Evolutionary conservation across 768 basidiomycete genomes (phyloP).

Genomic region (Lactarius sp.): DNA sequence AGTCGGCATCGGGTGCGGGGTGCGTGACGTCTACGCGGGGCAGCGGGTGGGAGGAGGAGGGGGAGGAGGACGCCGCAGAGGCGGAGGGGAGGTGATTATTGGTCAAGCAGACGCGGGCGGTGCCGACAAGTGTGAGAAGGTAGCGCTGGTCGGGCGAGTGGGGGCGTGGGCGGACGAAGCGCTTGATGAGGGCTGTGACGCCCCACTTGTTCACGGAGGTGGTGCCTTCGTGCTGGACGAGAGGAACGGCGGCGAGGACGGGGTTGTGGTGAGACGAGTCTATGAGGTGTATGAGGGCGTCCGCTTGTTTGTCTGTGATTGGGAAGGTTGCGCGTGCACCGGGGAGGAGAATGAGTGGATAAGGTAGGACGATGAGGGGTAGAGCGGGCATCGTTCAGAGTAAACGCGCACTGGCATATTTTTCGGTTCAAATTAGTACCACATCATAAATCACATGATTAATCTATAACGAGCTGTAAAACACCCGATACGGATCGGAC

Average conservation of each 20-base stretch:
- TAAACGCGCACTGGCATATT: no score
- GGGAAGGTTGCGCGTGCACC: slow-evolving; percentile 65
- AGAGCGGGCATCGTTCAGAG: slow-evolving; percentile 33
- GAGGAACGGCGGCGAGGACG: slow-evolving; percentile 62
- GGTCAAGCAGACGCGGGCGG: slow-evolving; percentile 58
- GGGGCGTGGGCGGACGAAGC: slow-evolving; percentile 58
- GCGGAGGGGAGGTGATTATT: slow-evolving; percentile 30
- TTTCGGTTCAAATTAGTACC: no score
- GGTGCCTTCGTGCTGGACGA: slow-evolving; percentile 32
- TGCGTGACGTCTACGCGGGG: slow-evolving; percentile 29
- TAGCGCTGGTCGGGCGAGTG: slow-evolving; percentile 57
- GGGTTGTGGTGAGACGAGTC: slow-evolving; percentile 67
- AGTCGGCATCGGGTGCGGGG: slow-evolving; percentile 35
- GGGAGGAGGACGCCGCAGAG: slow-evolving; percentile 22
- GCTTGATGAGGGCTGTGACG: slow-evolving; percentile 64
- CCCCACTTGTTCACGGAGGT: slow-evolving; percentile 49
- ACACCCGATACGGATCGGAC: no score
- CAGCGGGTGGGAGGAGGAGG: slow-evolving; percentile 30
- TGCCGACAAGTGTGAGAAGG: slow-evolving; percentile 66
- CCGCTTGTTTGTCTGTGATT: slow-evolving; percentile 55
- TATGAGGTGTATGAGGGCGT: slow-evolving; percentile 60
- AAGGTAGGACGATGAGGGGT: slow-evolving; percentile 61
- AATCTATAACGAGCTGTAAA: no score
- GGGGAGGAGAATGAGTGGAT: slow-evolving; percentile 73
- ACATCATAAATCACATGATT: no score